A percentile compares a stretch with the other conserved stretches of the same genome.
These are phyloP conservation scores for Pseudomassariella vexata DNA, from an alignment of 2,329 filamentous ascomycete species.

Conservation along the genomic window DNA sequence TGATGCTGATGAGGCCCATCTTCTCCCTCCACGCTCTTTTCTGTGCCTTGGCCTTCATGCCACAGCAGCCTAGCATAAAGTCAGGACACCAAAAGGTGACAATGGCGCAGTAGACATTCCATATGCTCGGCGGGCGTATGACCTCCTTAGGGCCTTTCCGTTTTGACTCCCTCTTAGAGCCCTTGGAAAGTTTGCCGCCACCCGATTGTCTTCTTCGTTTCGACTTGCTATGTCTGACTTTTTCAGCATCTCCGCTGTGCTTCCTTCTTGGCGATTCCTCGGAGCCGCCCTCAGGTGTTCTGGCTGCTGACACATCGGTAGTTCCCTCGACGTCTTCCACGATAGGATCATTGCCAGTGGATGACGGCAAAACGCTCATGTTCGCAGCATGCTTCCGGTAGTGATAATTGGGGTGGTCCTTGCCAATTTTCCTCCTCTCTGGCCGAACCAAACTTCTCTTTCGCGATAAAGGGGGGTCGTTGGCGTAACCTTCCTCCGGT, in stretches of 20 bases:
- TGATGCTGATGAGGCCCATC: constrained; percentile 93
- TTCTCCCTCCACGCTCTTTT: constrained; percentile 96
- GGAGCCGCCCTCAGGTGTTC: constrained; percentile 39
- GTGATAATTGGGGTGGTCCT: constrained; percentile 88
- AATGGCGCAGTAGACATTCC: constrained; percentile 92
- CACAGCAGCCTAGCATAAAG: constrained; percentile 77
- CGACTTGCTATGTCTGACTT: constrained; percentile 25
- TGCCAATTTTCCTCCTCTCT: constrained; percentile 79
- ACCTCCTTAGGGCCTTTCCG: constrained; percentile 53
- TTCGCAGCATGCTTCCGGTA: constrained; percentile 92
- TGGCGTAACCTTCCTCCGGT: constrained; percentile 18
- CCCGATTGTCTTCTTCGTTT: constrained; percentile 35
- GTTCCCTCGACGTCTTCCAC: constrained; percentile 70
- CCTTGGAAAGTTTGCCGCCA: constrained; percentile 61
- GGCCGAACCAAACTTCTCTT: constrained; percentile 88
- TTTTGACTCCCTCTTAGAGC: constrained; percentile 42
- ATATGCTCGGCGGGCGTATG: constrained; percentile 75
- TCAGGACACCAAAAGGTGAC: constrained; percentile 94
- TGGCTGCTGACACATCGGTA: constrained; percentile 45
- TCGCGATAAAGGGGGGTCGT: constrained; percentile 41
- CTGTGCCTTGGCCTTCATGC: constrained; percentile 78
- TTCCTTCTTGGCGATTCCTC: constrained; percentile 35
- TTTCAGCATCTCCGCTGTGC: constrained; percentile 31
- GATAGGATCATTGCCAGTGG: constrained; percentile 86
- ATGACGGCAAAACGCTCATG: constrained; percentile 85